Percentiles rank a stretch among this genome's conserved stretches.
Evolutionary conservation across 176 grass and related monocot species (phyloP).

Genomic region (Cenchrus americanus): DNA sequence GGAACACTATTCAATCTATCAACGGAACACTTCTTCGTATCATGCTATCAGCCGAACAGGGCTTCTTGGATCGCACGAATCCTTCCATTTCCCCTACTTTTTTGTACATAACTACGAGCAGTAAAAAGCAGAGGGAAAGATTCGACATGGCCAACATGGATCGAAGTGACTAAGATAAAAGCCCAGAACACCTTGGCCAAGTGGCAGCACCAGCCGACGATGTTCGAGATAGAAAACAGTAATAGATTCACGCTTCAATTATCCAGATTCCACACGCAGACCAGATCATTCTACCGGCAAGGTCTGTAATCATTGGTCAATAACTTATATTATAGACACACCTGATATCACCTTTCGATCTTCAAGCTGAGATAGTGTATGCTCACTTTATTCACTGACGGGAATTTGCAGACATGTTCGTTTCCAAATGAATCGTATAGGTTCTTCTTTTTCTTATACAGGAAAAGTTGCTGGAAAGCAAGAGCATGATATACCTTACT

Average conservation of each 20-base stretch:
- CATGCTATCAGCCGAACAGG: too few relatives aligned
- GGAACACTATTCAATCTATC: too few relatives aligned
- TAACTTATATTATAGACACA: not conserved
- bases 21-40: too few relatives aligned
- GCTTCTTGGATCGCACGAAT: too few relatives aligned
- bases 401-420: not conserved
- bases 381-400: not conserved
- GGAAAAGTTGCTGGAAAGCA: not conserved
- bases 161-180: not conserved
- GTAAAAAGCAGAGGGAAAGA: not conserved
- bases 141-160: not conserved
- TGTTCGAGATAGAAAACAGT: not conserved
- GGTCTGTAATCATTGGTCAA: conserved; percentile 20
- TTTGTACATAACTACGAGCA: too few relatives aligned
- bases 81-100: not conserved
- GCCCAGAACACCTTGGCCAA: not conserved
- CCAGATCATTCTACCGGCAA: conserved; percentile 29
- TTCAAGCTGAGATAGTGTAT: not conserved
- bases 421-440: not conserved
- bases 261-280: conserved; percentile 19
- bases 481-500: not conserved
- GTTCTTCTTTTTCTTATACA: not conserved
- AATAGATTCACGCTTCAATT: not conserved
- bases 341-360: not conserved
- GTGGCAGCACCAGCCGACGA: not conserved